Evolutionary conservation across 2,329 filamentous ascomycete genomes (phyloP).

Genomic region (Alternaria solani): DNA sequence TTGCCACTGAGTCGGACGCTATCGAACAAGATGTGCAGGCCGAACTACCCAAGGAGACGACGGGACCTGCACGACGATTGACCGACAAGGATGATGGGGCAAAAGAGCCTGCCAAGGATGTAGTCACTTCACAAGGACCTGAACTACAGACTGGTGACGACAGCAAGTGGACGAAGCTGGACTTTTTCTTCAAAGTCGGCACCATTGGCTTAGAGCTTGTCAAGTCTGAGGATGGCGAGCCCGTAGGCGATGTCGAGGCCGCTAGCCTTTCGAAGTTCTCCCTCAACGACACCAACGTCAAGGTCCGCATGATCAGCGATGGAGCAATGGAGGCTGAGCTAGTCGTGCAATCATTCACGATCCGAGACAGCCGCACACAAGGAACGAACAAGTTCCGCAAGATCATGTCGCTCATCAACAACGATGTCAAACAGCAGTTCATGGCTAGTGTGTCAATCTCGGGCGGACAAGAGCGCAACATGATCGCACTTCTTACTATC

Average conservation of each 20-base stretch:
- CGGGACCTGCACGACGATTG: constrained; percentile 58
- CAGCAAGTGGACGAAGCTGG: constrained; percentile 85
- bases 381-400: constrained; percentile 96
- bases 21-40: constrained; percentile 75
- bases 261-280: constrained; percentile 94
- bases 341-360: constrained; percentile 91
- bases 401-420: constrained; percentile 97
- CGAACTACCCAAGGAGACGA: constrained; percentile 69
- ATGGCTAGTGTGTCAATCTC: constrained; percentile 98
- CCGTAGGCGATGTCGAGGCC: constrained; percentile 78
- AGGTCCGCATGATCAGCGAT: constrained; percentile 92
- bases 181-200: constrained; percentile 87
- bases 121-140: constrained; percentile 61
- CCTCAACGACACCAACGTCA: constrained; percentile 88
- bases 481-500: constrained; percentile 91
- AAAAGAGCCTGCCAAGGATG: constrained; percentile 56
- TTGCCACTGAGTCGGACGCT: constrained; percentile 75
- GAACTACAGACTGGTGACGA: constrained; percentile 74
- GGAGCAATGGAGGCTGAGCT: constrained; percentile 91
- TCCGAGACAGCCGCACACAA: constrained; percentile 85
- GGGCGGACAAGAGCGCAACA: constrained; percentile 77
- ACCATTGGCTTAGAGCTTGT: constrained; percentile 90
- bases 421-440: constrained; percentile 89
- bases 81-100: constrained; percentile 49
- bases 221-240: constrained; percentile 75